A percentile compares a stretch with the other conserved stretches of the same genome.
These are phyloP conservation scores for Urochloa ruziziensis DNA, from an alignment of 176 grass and related monocot genomes.

Conservation along the genomic window DNA sequence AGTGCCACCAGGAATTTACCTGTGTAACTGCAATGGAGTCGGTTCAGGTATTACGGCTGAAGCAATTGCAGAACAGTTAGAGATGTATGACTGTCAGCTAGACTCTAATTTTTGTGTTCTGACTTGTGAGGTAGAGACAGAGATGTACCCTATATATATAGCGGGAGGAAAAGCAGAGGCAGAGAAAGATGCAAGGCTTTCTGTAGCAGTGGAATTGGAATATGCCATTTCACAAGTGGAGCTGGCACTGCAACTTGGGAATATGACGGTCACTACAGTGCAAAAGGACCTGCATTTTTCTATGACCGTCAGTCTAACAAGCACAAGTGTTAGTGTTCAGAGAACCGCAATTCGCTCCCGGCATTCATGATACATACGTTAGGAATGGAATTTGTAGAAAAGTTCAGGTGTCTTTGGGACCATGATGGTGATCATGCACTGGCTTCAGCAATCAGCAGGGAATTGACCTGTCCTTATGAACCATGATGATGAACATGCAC, in stretches of 20 bases:
- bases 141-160: constrained; percentile 14
- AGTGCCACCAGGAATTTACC: neutral
- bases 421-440: neutral
- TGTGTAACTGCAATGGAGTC: neutral
- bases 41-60: neutral
- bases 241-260: constrained; percentile 1
- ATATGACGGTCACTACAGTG: neutral
- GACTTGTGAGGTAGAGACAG: neutral
- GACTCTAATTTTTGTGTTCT: constrained; percentile 3
- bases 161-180: constrained; percentile 22
- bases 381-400: neutral
- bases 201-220: constrained; percentile 21
- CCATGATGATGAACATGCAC: neutral
- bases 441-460: neutral
- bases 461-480: neutral
- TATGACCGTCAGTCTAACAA: neutral
- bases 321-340: neutral
- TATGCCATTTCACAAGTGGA: constrained; percentile 8
- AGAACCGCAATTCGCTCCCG: neutral
- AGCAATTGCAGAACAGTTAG: constrained; percentile 8
- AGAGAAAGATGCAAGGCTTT: neutral
- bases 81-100: neutral
- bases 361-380: neutral
- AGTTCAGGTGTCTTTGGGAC: neutral
- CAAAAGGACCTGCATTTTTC: neutral